Evolutionary conservation across 495 filamentous ascomycete genomes (phyloP).

Genomic region (Tuber melanosporum): DNA sequence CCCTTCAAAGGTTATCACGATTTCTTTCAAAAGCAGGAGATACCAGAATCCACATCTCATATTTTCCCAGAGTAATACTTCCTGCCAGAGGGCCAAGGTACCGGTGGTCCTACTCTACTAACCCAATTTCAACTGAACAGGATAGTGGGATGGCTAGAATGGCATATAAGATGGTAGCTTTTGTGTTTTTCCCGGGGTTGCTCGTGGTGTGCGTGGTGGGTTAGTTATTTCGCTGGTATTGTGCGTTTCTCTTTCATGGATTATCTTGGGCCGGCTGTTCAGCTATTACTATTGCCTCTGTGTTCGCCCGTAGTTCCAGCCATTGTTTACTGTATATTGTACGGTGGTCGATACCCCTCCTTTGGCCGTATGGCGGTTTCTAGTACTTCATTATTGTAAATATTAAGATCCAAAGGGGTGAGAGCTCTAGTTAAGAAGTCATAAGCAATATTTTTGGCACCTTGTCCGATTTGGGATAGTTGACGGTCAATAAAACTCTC

Average conservation of each 20-base stretch:
- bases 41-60: neutral
- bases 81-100: neutral
- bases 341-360: no score
- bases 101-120: neutral
- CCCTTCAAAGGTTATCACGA: neutral
- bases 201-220: neutral
- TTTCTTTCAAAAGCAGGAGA: neutral
- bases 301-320: no score
- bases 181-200: neutral
- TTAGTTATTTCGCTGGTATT: neutral
- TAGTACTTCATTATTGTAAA: neutral
- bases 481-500: neutral
- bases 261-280: neutral
- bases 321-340: no score
- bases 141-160: neutral
- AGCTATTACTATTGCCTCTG: no score
- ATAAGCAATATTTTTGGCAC: neutral
- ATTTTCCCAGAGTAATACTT: neutral
- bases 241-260: neutral
- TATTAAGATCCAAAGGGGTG: neutral
- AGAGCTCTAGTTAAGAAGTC: neutral
- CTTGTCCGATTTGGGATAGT: neutral
- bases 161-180: neutral
- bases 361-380: neutral
- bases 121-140: neutral